Percentiles rank a stretch among this genome's conserved stretches.
phyloP scores from a whole-genome alignment of 2,329 filamentous ascomycete species.

The Laburnicola sp. region DNA sequence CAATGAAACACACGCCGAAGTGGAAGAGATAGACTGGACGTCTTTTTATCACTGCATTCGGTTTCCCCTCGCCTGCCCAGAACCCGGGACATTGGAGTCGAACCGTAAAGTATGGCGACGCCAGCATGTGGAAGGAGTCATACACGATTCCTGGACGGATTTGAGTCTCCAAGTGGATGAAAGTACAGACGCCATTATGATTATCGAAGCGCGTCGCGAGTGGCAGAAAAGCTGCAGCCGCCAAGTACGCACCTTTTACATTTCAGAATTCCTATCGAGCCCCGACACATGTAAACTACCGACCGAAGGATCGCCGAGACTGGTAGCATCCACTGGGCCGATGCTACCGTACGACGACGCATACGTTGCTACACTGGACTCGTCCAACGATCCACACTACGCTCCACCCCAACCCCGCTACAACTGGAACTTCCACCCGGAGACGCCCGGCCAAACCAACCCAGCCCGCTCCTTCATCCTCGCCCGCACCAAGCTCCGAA shows the following conservation, averaged over 20 bases:
- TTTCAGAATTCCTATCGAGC: conserved; percentile 52
- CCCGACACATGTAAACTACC: conserved; percentile 8
- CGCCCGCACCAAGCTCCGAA: conserved; percentile 57
- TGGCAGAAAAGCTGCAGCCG: conserved; percentile 61
- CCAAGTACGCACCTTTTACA: conserved; percentile 69
- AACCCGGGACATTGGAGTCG: conserved; percentile 47
- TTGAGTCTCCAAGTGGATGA: conserved; percentile 66
- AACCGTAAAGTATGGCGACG: conserved; percentile 63
- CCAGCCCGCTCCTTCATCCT: conserved; percentile 53
- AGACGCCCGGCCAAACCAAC: conserved; percentile 51
- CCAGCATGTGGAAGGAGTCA: conserved; percentile 68
- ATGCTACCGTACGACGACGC: conserved; percentile 36
- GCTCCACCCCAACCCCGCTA: conserved; percentile 43
- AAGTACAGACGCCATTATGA: conserved; percentile 58
- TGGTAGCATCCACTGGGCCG: conserved; percentile 8
- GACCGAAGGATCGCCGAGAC: conserved; percentile 5
- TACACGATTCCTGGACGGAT: conserved; percentile 74
- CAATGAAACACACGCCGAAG: conserved; percentile 64
- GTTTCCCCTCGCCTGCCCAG: conserved; percentile 59
- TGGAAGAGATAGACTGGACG: conserved; percentile 66
- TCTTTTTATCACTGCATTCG: conserved; percentile 71
- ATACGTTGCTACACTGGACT: conserved; percentile 29
- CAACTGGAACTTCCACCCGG: conserved; percentile 54
- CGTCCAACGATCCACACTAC: conserved; percentile 45
- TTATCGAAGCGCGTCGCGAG: conserved; percentile 71